phyloP scores from a whole-genome alignment of 1,139 yeast species.

The Geotrichum cucujoidarum region DNA sequence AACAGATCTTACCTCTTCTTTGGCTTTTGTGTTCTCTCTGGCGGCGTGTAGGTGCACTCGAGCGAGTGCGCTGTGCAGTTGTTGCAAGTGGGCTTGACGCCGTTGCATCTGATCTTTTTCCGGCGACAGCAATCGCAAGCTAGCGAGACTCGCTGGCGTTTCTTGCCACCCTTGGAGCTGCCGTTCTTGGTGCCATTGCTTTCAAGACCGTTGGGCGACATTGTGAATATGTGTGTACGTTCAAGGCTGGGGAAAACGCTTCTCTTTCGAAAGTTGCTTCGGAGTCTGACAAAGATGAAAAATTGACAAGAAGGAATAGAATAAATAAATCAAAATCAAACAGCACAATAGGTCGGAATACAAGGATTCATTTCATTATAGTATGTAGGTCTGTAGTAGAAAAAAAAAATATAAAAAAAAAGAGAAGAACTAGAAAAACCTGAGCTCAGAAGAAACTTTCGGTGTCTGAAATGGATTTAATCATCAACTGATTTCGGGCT shows the following conservation, averaged over 20 bases:
- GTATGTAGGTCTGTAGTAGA: not conserved
- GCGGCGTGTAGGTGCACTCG: constrained; percentile 33
- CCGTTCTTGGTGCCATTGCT: not conserved
- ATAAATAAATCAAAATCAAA: too few relatives aligned
- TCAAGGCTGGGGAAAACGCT: not conserved
- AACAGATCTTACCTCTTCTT: constrained; percentile 27
- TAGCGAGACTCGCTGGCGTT: constrained; percentile 32
- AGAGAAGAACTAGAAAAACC: not conserved
- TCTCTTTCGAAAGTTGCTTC: too few relatives aligned
- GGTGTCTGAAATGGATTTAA: too few relatives aligned
- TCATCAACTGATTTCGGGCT: too few relatives aligned
- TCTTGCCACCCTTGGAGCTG: constrained; percentile 1
- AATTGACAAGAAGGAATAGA: too few relatives aligned
- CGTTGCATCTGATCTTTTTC: constrained; percentile 71
- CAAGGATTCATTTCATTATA: too few relatives aligned
- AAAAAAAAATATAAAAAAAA: not conserved
- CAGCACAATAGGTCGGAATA: too few relatives aligned
- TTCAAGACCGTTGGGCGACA: not conserved
- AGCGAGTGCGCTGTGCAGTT: constrained; percentile 48
- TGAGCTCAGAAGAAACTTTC: too few relatives aligned
- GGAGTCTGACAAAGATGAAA: too few relatives aligned
- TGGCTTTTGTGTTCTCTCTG: constrained; percentile 32
- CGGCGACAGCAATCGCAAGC: constrained; percentile 66
- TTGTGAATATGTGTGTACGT: not conserved
- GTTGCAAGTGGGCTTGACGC: constrained; percentile 57